phyloP scores from a whole-genome alignment of 192 early-diverging fungal genomes.

The Coemansia nantahalensis region DNA sequence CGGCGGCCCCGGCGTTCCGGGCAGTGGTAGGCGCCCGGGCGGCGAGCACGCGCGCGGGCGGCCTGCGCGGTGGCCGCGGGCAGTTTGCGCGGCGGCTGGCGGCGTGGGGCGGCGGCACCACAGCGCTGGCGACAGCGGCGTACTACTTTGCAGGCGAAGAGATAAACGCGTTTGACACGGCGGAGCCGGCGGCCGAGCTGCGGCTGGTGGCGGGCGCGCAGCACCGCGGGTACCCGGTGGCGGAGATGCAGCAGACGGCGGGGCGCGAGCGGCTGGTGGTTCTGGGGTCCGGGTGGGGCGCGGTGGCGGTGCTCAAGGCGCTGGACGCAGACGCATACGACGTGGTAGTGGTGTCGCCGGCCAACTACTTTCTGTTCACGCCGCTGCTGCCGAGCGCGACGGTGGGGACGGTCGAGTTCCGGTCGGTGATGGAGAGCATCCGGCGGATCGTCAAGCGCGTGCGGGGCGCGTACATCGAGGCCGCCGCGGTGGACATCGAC shows the following conservation, averaged over 20 bases:
- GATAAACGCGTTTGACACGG: conserved; percentile 38
- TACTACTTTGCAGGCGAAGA: conserved; percentile 37
- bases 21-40: too few species aligned
- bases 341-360: conserved; percentile 71
- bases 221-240: conserved; percentile 25
- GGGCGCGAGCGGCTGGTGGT: conserved; percentile 49
- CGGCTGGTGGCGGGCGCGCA: conserved; percentile 4
- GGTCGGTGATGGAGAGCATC: conserved; percentile 83
- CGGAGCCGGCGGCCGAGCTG: conserved; percentile 39
- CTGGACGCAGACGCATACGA: conserved; percentile 74
- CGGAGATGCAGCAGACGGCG: conserved; percentile 11
- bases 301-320: conserved; percentile 62
- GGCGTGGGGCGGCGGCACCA: conserved; percentile 20
- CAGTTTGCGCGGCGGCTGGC: conserved; percentile 27
- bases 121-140: conserved; percentile 5
- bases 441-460: conserved; percentile 84
- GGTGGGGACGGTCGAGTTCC: conserved; percentile 84
- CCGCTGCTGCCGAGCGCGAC: conserved; percentile 74
- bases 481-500: conserved; percentile 81
- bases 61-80: not conserved
- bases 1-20: too few species aligned
- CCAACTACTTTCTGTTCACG: conserved; percentile 89
- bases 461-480: conserved; percentile 79
- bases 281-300: conserved; percentile 54
- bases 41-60: not conserved